These are phyloP conservation scores for Litsea cubeba DNA, from an alignment of 164 flowering plant species.

Conservation along the genomic window DNA sequence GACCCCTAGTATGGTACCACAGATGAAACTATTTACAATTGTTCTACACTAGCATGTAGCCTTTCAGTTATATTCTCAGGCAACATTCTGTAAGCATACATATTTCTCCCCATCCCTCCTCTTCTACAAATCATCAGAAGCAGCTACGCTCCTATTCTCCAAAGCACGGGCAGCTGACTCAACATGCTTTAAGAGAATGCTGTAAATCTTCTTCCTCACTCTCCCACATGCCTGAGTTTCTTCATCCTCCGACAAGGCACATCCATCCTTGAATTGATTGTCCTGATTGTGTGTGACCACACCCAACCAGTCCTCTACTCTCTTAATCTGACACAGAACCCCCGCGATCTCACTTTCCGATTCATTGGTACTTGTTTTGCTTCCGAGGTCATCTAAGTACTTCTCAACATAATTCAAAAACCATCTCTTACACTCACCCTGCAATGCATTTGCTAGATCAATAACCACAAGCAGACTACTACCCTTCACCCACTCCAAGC, in stretches of 20 bases:
- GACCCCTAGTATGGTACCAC: too few relatives aligned
- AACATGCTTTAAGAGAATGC: conserved; percentile 42
- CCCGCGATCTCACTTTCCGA: conserved; percentile 32
- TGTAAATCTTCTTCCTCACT: conserved; percentile 48
- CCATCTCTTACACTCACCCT: conserved; percentile 37
- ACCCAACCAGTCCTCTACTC: conserved; percentile 53
- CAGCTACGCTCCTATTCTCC: conserved; percentile 19
- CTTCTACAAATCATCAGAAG: conserved; percentile 10
- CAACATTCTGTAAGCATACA: background rate
- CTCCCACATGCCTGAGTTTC: conserved; percentile 36
- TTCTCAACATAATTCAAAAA: conserved; percentile 43
- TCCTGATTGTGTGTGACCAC: conserved; percentile 17
- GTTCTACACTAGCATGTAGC: too few relatives aligned
- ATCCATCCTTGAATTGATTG: conserved; percentile 1
- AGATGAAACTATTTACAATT: too few relatives aligned
- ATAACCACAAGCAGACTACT: conserved; percentile 17
- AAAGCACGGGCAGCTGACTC: conserved; percentile 43
- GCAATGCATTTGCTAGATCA: conserved; percentile 34
- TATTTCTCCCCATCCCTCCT: background rate
- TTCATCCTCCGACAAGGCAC: conserved; percentile 13
- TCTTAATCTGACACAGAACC: conserved; percentile 46
- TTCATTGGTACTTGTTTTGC: conserved; percentile 15
- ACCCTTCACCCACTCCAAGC: conserved; percentile 39
- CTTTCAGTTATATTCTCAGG: too few relatives aligned
- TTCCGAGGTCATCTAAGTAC: conserved; percentile 38